phyloP scores from a whole-genome alignment of 345 rosid genomes.

The Cochlearia excelsa region DNA sequence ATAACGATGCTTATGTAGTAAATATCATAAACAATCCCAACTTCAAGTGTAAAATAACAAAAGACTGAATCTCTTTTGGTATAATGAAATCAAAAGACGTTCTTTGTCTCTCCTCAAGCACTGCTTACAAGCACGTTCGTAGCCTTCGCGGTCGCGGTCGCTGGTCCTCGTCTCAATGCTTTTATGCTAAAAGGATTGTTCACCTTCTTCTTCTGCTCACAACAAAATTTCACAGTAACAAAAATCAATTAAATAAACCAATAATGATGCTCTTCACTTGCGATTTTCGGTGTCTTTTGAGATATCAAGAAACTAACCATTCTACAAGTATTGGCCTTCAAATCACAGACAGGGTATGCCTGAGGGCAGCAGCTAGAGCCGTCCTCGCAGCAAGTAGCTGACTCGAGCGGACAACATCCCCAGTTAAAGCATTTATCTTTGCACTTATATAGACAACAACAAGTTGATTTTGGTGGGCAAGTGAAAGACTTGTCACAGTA shows the following conservation, averaged over 20 bases:
- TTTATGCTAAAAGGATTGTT: constrained; percentile 54
- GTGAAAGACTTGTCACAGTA: constrained; percentile 58
- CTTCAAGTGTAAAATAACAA: constrained; percentile 19
- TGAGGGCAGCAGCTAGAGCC: constrained; percentile 78
- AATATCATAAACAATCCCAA: constrained; percentile 6
- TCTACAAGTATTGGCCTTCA: constrained; percentile 60
- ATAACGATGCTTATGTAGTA: background rate
- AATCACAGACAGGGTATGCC: constrained; percentile 69
- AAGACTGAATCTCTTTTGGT: constrained; percentile 26
- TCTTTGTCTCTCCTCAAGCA: constrained; percentile 28
- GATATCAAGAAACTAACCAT: constrained; percentile 45
- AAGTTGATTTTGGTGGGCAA: constrained; percentile 63
- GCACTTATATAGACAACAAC: constrained; percentile 64
- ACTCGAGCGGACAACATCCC: constrained; percentile 89
- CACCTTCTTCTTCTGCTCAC: constrained; percentile 63
- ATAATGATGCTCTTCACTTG: background rate
- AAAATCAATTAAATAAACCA: constrained; percentile 9
- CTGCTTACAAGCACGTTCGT: constrained; percentile 29
- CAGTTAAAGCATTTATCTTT: constrained; percentile 62
- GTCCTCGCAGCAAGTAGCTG: constrained; percentile 82
- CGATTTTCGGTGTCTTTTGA: background rate
- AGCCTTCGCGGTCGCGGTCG: constrained; percentile 37
- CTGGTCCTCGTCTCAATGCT: constrained; percentile 51
- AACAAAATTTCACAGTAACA: constrained; percentile 1
- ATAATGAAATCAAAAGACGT: constrained; percentile 1